Evolutionary conservation across 345 rosid genomes (phyloP).

Genomic region (Arabidopsis thaliana): DNA sequence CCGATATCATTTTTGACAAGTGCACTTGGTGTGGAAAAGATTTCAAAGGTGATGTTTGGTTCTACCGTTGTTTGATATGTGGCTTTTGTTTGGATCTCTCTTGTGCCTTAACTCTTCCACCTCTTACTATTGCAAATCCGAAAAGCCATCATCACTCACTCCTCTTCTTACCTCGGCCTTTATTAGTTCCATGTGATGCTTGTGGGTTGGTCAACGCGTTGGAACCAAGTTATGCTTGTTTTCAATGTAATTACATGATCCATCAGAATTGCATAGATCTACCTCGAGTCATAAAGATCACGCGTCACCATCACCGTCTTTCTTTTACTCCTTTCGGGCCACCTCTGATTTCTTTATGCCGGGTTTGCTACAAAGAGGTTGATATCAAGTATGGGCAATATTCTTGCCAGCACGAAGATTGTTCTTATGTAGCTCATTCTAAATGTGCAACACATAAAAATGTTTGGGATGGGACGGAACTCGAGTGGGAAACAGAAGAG

Average conservation of each 20-base stretch:
- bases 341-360: background rate
- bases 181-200: constrained; percentile 28
- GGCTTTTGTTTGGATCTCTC: constrained; percentile 8
- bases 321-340: background rate
- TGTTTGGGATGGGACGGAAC: background rate
- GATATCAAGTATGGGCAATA: background rate
- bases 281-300: constrained; percentile 26
- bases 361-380: constrained; percentile 15
- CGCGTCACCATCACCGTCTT: constrained; percentile 25
- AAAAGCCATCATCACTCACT: constrained; percentile 15
- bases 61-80: constrained; percentile 10
- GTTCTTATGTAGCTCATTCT: constrained; percentile 14
- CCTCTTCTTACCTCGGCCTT: background rate
- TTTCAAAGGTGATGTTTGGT: background rate
- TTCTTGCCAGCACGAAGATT: background rate
- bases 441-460: constrained; percentile 24
- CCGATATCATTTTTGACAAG: background rate
- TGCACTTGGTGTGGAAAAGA: constrained; percentile 13
- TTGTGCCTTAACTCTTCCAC: background rate
- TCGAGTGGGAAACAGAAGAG: constrained; percentile 10
- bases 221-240: constrained; percentile 12
- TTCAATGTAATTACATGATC: constrained; percentile 14
- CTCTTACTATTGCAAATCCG: constrained; percentile 17
- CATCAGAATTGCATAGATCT: constrained; percentile 10
- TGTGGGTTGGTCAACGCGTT: background rate